Base-by-base conservation (phyloP, 1,284 basidiomycete species). In the Rhizopogon parksii region DNA sequence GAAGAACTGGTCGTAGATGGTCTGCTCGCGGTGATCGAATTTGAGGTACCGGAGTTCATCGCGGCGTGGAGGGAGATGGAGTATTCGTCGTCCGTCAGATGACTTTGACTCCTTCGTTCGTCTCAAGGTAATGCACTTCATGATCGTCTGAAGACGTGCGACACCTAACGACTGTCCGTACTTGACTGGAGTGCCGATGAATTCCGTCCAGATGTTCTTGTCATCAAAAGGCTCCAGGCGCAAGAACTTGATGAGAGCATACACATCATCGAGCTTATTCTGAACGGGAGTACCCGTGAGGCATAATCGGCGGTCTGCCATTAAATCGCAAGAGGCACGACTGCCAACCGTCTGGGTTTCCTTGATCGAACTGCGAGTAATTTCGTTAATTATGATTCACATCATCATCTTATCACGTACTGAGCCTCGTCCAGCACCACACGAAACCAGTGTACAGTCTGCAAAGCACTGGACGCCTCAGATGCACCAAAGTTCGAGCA, bases 401-500 rank as follows among this genome's bases (percentile, higher is more conserved):
- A 48, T 1, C 38, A 48, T 47, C 35, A 50, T 45, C 50, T 50
- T 51, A 36, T 42, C 24, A 75, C 91, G 73, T 69, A 95, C 93
- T 98, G 95, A 32, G 96, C 96, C 71, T 99, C 96, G 66, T 99
- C 96, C 8, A 99, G 80, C 8, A 99, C 95, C 24, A 99, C 87
- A 52, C 96, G 79, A 71, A 97, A 99, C 96, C 96, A 99, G 62
- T 96, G 85, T 34, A 99, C 84, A 59, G 88, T 88, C 71, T 99
- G 96, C 56, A 99, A 69, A n/a, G 95, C 83, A 65, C 92, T 95
- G 2, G 83, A 77, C 37, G 77, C 75, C 65, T 92, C 92, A 43
- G 65, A 62, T 12, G 68, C 68, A 38, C 71, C 71, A 38, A 75
- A 69, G 51, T 71, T 75, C 36, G 70, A 67, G 24, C 71, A 71